phyloP scores from a whole-genome alignment of 169 alveolate species.

The Cryptosporidium andersoni region DNA sequence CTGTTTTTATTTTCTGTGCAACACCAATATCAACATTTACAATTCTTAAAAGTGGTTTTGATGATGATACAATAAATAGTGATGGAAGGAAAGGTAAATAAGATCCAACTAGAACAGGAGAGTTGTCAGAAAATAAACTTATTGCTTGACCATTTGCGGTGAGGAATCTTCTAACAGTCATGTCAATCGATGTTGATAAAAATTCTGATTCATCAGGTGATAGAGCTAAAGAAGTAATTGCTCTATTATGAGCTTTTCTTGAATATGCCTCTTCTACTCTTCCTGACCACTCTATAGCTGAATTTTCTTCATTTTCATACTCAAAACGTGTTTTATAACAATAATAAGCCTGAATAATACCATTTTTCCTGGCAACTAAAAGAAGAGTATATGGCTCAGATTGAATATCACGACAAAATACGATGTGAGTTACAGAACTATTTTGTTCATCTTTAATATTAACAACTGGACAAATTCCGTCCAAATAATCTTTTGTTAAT shows the following conservation, averaged over 20 bases:
- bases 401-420: slow-evolving; percentile 80
- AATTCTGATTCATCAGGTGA: slow-evolving; percentile 81
- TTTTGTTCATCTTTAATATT: slow-evolving; percentile 72
- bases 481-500: slow-evolving; percentile 1
- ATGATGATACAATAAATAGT: slow-evolving; percentile 79
- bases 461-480: slow-evolving; percentile 56
- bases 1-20: slow-evolving; percentile 82
- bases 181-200: slow-evolving; percentile 83
- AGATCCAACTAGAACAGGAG: slow-evolving; percentile 81
- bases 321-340: slow-evolving; percentile 77
- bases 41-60: slow-evolving; percentile 82
- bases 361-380: slow-evolving; percentile 86
- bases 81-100: slow-evolving; percentile 83
- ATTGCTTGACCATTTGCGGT: slow-evolving; percentile 83
- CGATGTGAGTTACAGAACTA: slow-evolving; percentile 81
- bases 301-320: slow-evolving; percentile 16
- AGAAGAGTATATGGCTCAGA: slow-evolving; percentile 79
- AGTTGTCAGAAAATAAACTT: slow-evolving; percentile 84
- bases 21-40: slow-evolving; percentile 84
- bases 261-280: slow-evolving; percentile 74
- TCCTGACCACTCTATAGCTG: slow-evolving; percentile 75
- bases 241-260: slow-evolving; percentile 75
- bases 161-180: slow-evolving; percentile 86
- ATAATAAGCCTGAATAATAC: slow-evolving; percentile 78
- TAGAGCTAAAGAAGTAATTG: slow-evolving; percentile 83